Evolutionary conservation across 352 stramenopile species (phyloP).

Genomic region (Pythium utonaiense): DNA sequence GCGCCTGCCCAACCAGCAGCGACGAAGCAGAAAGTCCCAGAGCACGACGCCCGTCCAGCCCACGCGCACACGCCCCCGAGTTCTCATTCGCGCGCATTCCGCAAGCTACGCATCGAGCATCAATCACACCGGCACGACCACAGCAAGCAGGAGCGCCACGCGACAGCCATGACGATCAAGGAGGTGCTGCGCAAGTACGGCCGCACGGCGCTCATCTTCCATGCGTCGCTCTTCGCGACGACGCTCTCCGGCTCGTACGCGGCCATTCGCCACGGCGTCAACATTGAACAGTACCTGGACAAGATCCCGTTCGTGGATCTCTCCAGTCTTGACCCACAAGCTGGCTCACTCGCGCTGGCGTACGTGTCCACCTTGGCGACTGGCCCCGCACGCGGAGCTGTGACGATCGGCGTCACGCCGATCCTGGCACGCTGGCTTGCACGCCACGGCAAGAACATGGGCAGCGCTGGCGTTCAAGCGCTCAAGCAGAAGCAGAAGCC

Average conservation of each 20-base stretch:
- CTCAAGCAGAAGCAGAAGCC: slow-evolving; percentile 20
- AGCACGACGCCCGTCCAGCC: background rate
- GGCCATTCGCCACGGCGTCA: slow-evolving; percentile 61
- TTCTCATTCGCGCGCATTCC: background rate
- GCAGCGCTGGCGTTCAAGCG: slow-evolving; percentile 11
- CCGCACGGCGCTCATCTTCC: slow-evolving; percentile 91
- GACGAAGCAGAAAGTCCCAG: slow-evolving; percentile 13
- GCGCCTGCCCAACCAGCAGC: background rate
- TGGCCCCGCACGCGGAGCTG: slow-evolving; percentile 55
- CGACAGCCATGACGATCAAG: slow-evolving; percentile 28
- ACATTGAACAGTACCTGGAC: slow-evolving; percentile 51
- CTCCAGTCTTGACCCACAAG: slow-evolving; percentile 63
- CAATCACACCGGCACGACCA: background rate
- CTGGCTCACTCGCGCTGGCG: slow-evolving; percentile 63
- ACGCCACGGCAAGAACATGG: slow-evolving; percentile 27
- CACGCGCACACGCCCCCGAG: background rate
- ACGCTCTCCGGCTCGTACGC: slow-evolving; percentile 89
- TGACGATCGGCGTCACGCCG: slow-evolving; percentile 72
- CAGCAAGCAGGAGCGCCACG: background rate
- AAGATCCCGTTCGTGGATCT: slow-evolving; percentile 72
- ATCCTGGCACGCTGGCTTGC: slow-evolving; percentile 67
- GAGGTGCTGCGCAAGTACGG: slow-evolving; percentile 92
- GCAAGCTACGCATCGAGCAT: background rate
- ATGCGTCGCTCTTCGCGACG: slow-evolving; percentile 92
- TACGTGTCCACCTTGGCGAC: slow-evolving; percentile 94